Conservation (phyloP, 78 protist species). For the Blattamonas nauphoetae region DNA sequence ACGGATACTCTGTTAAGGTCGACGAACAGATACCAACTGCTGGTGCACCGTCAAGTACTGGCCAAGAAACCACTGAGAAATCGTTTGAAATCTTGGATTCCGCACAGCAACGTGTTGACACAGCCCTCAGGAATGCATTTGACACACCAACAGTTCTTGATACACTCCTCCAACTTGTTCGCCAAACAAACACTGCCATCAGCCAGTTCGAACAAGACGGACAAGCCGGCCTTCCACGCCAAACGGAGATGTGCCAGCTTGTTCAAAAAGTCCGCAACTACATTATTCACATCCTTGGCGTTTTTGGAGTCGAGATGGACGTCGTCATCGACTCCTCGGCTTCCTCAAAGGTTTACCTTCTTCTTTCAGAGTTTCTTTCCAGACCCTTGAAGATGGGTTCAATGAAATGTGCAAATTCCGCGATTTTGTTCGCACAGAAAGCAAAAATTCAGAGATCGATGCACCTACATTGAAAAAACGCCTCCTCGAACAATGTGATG, state of each 20-base stretch:
- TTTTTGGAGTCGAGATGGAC: neutral
- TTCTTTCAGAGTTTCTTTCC: neutral
- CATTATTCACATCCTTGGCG: neutral
- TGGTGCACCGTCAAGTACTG: neutral
- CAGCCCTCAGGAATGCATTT: conserved; percentile 67
- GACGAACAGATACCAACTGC: neutral
- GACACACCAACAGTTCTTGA: conserved; percentile 64
- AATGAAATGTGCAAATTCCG: conserved; percentile 37
- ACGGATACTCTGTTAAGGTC: neutral
- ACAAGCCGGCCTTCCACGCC: neutral
- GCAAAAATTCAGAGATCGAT: neutral
- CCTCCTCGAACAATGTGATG: conserved; percentile 46
- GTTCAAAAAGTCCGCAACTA: neutral
- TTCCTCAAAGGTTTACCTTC: neutral
- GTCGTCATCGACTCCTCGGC: neutral
- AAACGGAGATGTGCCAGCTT: neutral
- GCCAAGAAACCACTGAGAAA: neutral
- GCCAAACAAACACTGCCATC: neutral
- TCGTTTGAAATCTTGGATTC: neutral
- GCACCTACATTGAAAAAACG: neutral
- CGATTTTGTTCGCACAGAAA: conserved; percentile 26
- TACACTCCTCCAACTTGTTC: neutral
- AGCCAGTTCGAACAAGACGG: neutral
- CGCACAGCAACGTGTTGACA: conserved; percentile 37
- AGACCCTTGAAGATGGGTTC: neutral